A percentile compares a stretch with the other conserved stretches of the same genome.
phyloP scores from a whole-genome alignment of 2,329 filamentous ascomycete genomes.

The Orbilia quercus region DNA sequence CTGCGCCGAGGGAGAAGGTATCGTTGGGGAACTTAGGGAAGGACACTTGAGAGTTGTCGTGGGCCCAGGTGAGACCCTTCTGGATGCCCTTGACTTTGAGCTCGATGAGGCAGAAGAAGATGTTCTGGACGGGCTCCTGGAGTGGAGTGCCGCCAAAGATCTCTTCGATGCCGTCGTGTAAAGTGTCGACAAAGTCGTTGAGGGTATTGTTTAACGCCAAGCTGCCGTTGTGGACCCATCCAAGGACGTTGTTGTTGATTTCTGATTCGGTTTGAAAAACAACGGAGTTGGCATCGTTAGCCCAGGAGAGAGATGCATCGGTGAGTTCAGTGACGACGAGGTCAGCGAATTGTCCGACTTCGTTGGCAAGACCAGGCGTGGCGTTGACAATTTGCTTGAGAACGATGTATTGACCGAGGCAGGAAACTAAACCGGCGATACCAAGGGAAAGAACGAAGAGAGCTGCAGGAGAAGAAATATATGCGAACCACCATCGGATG shows the following conservation, averaged over 20 bases:
- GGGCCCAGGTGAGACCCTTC: slow-evolving; percentile 91
- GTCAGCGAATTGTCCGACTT: slow-evolving; percentile 83
- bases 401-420: slow-evolving; percentile 83
- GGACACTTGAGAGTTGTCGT: slow-evolving; percentile 82
- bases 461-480: slow-evolving; percentile 84
- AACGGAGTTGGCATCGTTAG: slow-evolving; percentile 77
- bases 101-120: slow-evolving; percentile 86
- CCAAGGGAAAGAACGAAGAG: slow-evolving; percentile 88
- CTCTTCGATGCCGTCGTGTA: slow-evolving; percentile 76
- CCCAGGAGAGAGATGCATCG: slow-evolving; percentile 80
- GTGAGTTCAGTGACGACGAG: slow-evolving; percentile 79
- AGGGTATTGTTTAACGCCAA: slow-evolving; percentile 85
- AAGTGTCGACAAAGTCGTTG: slow-evolving; percentile 81
- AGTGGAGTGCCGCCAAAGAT: slow-evolving; percentile 80
- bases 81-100: slow-evolving; percentile 87
- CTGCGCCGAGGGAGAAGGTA: slow-evolving; percentile 83
- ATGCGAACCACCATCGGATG: slow-evolving; percentile 84
- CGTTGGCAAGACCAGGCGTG: slow-evolving; percentile 76
- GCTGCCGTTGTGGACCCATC: slow-evolving; percentile 87
- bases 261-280: slow-evolving; percentile 74
- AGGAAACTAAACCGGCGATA: slow-evolving; percentile 82
- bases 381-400: slow-evolving; percentile 78
- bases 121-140: slow-evolving; percentile 75
- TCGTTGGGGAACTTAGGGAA: slow-evolving; percentile 83
- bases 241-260: slow-evolving; percentile 85